Conservation (phyloP, 129 eudicot species). For the Dittrichia graveolens region DNA sequence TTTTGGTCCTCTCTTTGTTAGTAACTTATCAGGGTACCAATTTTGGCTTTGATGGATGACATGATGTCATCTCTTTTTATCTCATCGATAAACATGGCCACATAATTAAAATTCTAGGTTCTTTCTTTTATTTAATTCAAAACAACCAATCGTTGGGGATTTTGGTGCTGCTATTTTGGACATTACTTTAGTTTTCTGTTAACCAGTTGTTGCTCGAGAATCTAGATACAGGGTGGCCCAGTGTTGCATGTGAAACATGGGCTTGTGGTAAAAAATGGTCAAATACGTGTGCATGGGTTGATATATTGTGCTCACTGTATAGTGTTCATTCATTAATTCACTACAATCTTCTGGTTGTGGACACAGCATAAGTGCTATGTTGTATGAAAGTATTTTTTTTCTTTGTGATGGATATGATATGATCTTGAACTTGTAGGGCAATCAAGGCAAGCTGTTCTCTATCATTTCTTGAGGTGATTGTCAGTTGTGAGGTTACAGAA, state of each 20-base stretch:
- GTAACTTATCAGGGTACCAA: background rate
- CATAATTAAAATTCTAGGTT: background rate
- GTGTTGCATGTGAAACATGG: background rate
- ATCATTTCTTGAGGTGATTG: constrained; percentile 82
- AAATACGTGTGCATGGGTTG: constrained; percentile 10
- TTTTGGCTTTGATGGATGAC: background rate
- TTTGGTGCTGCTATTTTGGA: background rate
- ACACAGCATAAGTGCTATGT: constrained; percentile 19
- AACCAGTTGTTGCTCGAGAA: background rate
- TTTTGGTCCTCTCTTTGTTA: constrained; percentile 5
- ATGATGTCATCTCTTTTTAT: background rate
- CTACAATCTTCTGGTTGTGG: constrained; percentile 24
- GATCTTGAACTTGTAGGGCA: constrained; percentile 61
- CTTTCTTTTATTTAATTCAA: background rate
- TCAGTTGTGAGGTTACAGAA: constrained; percentile 73
- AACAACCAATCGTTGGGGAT: background rate
- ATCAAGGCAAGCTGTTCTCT: constrained; percentile 66
- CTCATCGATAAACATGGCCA: background rate
- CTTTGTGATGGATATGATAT: constrained; percentile 19
- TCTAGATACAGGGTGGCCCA: background rate
- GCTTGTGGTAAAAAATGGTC: background rate
- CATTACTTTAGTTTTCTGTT: background rate
- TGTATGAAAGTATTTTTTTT: background rate
- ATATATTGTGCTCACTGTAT: background rate
- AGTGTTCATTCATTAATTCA: constrained; percentile 12